phyloP scores from a whole-genome alignment of 805 yeast species.

The Wickerhamomyces xylosicus region DNA sequence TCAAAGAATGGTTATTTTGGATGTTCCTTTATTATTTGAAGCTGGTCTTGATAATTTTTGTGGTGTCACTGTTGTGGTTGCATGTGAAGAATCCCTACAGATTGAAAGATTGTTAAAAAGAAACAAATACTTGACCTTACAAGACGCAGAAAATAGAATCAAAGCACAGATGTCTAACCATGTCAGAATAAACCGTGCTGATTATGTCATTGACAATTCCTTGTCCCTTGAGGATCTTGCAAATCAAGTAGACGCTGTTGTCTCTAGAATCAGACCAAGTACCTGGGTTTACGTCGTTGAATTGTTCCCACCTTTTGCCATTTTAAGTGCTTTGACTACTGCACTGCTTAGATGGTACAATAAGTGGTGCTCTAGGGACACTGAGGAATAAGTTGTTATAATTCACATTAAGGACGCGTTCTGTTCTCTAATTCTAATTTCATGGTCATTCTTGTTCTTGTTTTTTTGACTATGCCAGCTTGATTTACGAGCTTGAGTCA shows the following conservation, averaged over 20 bases:
- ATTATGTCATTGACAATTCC: conserved; percentile 58
- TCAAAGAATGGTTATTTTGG: conserved; percentile 57
- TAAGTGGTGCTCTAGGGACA: background rate
- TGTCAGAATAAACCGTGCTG: conserved; percentile 49
- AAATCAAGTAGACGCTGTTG: conserved; percentile 29
- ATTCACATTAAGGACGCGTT: too few species aligned
- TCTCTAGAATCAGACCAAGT: conserved; percentile 29
- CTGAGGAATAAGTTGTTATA: background rate
- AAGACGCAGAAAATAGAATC: conserved; percentile 67
- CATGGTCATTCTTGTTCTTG: too few species aligned
- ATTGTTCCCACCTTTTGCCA: conserved; percentile 32
- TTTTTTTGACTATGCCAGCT: too few species aligned
- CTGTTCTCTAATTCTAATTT: too few species aligned
- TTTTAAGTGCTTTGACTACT: conserved; percentile 8
- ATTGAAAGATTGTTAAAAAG: conserved; percentile 51
- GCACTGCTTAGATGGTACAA: background rate
- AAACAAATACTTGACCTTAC: conserved; percentile 52
- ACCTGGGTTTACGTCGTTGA: conserved; percentile 20
- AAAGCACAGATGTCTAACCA: conserved; percentile 63
- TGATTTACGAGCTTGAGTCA: too few species aligned
- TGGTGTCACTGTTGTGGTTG: conserved; percentile 58
- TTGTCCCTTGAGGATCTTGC: conserved; percentile 32
- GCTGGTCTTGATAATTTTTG: conserved; percentile 61
- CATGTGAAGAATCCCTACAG: conserved; percentile 51
- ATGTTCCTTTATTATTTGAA: conserved; percentile 87